Evolutionary conservation across 75 land plant genomes (phyloP).

Genomic region (Pinus albicaulis): DNA sequence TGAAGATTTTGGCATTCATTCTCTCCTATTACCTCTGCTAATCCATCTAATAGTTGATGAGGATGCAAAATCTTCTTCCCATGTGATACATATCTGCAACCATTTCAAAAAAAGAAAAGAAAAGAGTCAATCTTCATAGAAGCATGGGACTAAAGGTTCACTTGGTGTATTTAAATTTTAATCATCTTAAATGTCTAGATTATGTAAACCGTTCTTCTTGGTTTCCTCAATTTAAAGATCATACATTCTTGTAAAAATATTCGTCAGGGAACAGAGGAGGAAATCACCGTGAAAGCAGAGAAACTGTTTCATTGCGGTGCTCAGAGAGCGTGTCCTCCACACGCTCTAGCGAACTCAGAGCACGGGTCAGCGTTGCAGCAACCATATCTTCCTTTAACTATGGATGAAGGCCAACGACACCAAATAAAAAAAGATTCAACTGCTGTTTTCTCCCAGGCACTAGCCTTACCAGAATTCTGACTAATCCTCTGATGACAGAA

Average conservation of each 20-base stretch:
- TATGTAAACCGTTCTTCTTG: constrained; percentile 45
- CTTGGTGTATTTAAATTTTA: no score
- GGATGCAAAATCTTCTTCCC: constrained; percentile 57
- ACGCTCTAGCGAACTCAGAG: constrained; percentile 44
- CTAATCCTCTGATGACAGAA: no score
- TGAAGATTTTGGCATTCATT: constrained; percentile 18
- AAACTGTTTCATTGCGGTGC: constrained; percentile 55
- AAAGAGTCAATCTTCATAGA: no score
- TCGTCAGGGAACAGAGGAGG: no score
- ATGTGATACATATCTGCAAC: constrained; percentile 36
- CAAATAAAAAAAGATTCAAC: no score
- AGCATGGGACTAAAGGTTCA: no score
- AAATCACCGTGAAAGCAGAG: constrained; percentile 53
- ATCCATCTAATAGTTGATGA: constrained; percentile 50
- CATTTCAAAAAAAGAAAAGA: no score
- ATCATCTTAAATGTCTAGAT: no score
- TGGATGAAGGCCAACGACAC: no score
- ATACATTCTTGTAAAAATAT: no score
- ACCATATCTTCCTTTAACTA: constrained; percentile 13
- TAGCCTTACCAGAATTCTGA: no score
- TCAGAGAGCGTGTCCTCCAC: constrained; percentile 57
- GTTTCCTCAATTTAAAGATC: neutral
- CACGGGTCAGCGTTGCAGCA: constrained; percentile 21
- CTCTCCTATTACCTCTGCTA: constrained; percentile 11
- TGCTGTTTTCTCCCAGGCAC: no score